Evolutionary conservation across 2,329 filamentous ascomycete genomes (phyloP), one percentile per base, ranked within the genome.

Genomic region (Aspergillus sojae): DNA sequence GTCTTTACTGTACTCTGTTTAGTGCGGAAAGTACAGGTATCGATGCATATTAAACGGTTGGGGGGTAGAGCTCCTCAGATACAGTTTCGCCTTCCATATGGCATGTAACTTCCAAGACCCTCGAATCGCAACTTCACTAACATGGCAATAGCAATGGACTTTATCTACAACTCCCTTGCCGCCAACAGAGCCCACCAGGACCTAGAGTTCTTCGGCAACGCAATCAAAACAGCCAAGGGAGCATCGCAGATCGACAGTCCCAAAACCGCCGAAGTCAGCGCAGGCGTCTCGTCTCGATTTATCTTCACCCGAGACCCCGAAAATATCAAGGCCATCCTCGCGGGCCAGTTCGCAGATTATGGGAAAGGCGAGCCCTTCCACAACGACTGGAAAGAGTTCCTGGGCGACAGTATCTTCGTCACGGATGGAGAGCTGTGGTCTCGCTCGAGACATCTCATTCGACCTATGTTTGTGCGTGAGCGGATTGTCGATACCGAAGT

Each of bases 261-360:
- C 45, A 74, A 73, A 60, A 77, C 74, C 1, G 71, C 70, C 12
- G 73, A 77, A 53, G 56, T 75, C 19, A 70, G 74, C 48, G 67
- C 71, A 6, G 74, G 74, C 2, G 63, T 77, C 32, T 73, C 71
- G 6, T 70, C 67, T 16, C 86, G 91, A n/a, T 77, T 90, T 26
- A 76, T 96, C 63, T 84, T 95, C 72, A 97, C 94, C 0, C 86
- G 86, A 5, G 93, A 97, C 69, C 91, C 91, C 0, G 92, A 96
- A 72, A 97, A 97, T 74, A 91, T 96, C 81, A 96, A 97, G 77
- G 92, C 94, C 6, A 85, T 97, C 26, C 83, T 97, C n/a, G 91
- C 93, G 0, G 91, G 90, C 1, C 92, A 97, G 73, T 97, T 97
- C 73, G 79, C 80, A 46, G 91, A 96, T 73, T 97, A 89, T 74